Base-by-base conservation (phyloP, 2,329 filamentous ascomycete genomes). In the Zymoseptoria tritici region DNA sequence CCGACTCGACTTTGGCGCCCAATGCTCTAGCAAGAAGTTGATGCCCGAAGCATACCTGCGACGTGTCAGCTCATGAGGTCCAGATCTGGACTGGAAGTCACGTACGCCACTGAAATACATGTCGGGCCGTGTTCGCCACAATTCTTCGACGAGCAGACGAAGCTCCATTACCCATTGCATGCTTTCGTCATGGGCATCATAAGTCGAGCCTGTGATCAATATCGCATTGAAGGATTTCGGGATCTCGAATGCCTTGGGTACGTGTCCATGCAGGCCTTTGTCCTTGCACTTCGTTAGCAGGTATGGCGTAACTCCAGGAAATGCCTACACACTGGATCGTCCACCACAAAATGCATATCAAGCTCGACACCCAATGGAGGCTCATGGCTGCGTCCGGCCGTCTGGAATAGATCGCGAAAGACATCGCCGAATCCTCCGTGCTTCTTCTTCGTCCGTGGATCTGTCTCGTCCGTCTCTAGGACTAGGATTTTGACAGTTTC, bases 401-500 rank as follows among this genome's bases (percentile, higher is more conserved):
- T 70, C 21, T 74, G 71, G 62, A 85, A 82, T 49, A 83, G 77
- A 1, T 74, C 64, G 61, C 83, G 75, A 9, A 85, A 68, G 22
- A 85, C 79, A 49, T 82, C 72, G 8, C 81, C 81, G 65, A 84
- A 85, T 5, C 76, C 76, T 13, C 83, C 83, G n/a, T 72, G 76
- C 52, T 78, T 74, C 19, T 74, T 67, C 52, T 79, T 69, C 1
- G 80, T 83, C 7, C 82, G 76, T 11, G 80, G 78, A 62, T 84
- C 79, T 24, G 81, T 77, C 57, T 78, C 74, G 64, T 85, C 83
- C 0, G 83, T 85, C 69, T 85, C 83, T 7, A 85, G 77, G 60
- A 85, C 81, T 57, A 85, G 73, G 68, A 79, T 76, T 59, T 74
- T 74, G 29, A 78, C 70, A 51, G 70, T 74, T 9, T 72, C 68